Evolutionary conservation across 148 eudicot species (phyloP).

Genomic region (Camellia japonica): DNA sequence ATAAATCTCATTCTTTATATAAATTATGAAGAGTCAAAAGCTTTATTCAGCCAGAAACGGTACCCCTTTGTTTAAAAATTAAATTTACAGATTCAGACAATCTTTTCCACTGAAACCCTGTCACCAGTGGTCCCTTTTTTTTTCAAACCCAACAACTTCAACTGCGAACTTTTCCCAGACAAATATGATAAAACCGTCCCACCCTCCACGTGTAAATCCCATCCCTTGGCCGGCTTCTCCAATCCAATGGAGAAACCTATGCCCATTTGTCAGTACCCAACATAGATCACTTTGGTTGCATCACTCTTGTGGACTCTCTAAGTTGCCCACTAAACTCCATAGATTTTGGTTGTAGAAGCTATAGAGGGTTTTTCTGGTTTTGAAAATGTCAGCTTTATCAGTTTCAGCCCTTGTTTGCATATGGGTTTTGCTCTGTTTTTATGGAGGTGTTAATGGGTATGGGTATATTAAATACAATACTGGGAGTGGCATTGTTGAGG

Average conservation of each 20-base stretch:
- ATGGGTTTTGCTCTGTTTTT: conserved; percentile 22
- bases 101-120: neutral
- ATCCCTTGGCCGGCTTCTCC: neutral
- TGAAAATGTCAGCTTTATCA: conserved; percentile 14
- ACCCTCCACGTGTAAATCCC: neutral
- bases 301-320: neutral
- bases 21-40: too few relatives aligned
- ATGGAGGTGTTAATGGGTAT: conserved; percentile 34
- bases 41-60: too few relatives aligned
- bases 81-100: neutral
- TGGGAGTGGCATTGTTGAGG: conserved; percentile 50
- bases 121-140: neutral
- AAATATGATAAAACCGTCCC: neutral
- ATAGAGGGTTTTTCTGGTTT: neutral
- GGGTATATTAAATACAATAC: conserved; percentile 57
- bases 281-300: neutral
- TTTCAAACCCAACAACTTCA: neutral
- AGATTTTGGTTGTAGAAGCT: neutral
- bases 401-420: conserved; percentile 26
- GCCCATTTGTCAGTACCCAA: neutral
- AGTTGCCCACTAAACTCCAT: neutral
- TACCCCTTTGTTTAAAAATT: too few relatives aligned
- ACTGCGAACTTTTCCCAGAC: neutral
- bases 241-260: neutral
- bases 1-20: too few relatives aligned